A percentile compares a stretch with the other conserved stretches of the same genome.
Evolutionary conservation across 768 basidiomycete species (phyloP).

Genomic region (Macrolepiota dolichaula): DNA sequence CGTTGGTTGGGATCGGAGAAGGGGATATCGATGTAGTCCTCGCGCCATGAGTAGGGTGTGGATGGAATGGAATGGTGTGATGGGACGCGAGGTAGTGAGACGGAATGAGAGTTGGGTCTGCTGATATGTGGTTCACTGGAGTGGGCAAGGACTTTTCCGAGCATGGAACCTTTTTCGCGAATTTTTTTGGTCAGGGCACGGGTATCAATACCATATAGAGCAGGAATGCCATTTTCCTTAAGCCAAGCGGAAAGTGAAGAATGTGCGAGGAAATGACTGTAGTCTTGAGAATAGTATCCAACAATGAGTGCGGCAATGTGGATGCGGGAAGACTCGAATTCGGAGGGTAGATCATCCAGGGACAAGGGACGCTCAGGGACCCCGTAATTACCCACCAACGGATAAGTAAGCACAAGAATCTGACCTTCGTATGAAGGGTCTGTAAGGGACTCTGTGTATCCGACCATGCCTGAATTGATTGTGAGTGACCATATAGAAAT

Average conservation of each 20-base stretch:
- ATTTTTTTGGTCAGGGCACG: conserved; percentile 96
- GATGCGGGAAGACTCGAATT: conserved; percentile 94
- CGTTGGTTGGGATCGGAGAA: conserved; percentile 86
- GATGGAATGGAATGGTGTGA: conserved; percentile 50
- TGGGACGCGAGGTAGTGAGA: conserved; percentile 16
- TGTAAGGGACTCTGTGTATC: conserved; percentile 96
- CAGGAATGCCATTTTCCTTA: conserved; percentile 91
- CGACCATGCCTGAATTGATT: conserved; percentile 86
- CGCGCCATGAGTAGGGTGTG: conserved; percentile 63
- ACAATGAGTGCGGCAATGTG: conserved; percentile 91
- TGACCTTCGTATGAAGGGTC: conserved; percentile 99
- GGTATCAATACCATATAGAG: conserved; percentile 95
- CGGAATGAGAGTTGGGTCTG: conserved; percentile 28
- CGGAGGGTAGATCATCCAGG: conserved; percentile 56
- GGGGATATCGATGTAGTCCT: conserved; percentile 78
- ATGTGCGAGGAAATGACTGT: conserved; percentile 89
- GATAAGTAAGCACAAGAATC: conserved; percentile 96
- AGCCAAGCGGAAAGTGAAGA: conserved; percentile 91
- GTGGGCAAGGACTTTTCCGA: conserved; percentile 78
- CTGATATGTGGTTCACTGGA: conserved; percentile 42
- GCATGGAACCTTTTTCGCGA: conserved; percentile 90
- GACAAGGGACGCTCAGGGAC: conserved; percentile 69
- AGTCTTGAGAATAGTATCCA: conserved; percentile 91
- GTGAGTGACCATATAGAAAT: conserved; percentile 12
- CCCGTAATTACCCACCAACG: conserved; percentile 96